Base-by-base conservation (phyloP, 768 basidiomycete genomes). In the Lactarius trivialis region DNA sequence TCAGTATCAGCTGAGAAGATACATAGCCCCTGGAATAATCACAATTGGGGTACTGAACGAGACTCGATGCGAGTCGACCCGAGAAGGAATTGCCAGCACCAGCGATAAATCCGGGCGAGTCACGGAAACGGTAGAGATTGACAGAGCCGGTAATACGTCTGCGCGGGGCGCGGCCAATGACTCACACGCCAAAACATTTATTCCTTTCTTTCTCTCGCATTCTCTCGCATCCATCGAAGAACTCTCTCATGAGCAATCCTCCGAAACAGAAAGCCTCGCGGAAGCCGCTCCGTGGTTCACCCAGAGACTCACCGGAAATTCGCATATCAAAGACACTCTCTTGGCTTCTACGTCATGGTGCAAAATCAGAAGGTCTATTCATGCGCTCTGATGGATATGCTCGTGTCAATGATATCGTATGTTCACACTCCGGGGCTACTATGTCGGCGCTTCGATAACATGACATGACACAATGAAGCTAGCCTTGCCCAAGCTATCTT, bases 301-400 rank as follows among this genome's bases (percentile, higher is more conserved):
- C 81, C 0, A 77, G 73, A 53, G 91, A 95, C 67, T 76, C 83
- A 4, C 84, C 82, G 0, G 84, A 88, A 54, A 82, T 89, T 7
- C 80, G 84, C 12, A 68, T 90, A 15, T 93, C 91, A 15, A 98
- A 97, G 73, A 90, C 91, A 0, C 75, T 98, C 9, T 88, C 93
- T 0, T 98, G 89, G 82, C 76, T 98, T 28, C 82, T 98, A n/a
- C 82, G 95, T 4, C 96, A 98, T 72, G 92, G 89, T 0, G 93
- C 94, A 21, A 78, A 83, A 65, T 83, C 82, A 39, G 86, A 95
- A 64, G 83, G 86, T 0, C 71, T 98, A 5, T 69, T 76, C 4
- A 88, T 98, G 76, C 83, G 95, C 8, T 70, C 78, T 33, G 96
- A 98, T 69, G 96, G 96, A 17, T 98, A 86, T 70, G 85, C 93